phyloP scores from a whole-genome alignment of 2,329 filamentous ascomycete genomes.

The Aspergillus jensenii region DNA sequence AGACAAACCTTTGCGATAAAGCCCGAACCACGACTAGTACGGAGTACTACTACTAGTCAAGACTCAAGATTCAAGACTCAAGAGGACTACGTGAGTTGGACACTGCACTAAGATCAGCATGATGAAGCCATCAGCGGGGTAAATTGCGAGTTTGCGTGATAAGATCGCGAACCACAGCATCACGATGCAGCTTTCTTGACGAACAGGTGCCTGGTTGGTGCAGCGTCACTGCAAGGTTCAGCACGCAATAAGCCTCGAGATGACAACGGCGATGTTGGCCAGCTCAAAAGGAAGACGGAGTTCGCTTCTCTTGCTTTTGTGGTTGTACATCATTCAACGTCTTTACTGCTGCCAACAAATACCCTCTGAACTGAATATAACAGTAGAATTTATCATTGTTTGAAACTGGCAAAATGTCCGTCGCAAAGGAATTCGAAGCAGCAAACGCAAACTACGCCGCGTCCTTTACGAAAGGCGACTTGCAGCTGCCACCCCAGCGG shows the following conservation, averaged over 20 bases:
- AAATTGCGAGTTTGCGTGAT: background rate
- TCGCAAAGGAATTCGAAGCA: constrained; percentile 52
- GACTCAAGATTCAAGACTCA: no score
- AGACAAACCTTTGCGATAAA: no score
- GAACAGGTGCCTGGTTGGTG: background rate
- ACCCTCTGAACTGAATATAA: background rate
- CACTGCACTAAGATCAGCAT: background rate
- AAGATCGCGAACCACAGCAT: background rate
- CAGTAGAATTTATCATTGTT: no score
- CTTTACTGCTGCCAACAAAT: background rate
- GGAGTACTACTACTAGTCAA: no score
- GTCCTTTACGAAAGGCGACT: constrained; percentile 62
- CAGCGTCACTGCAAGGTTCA: background rate
- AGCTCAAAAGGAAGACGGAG: background rate
- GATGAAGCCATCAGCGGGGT: constrained; percentile 6
- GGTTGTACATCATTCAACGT: background rate
- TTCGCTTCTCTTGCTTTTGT: no score
- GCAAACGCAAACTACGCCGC: constrained; percentile 59
- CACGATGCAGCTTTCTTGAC: background rate
- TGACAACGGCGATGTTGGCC: background rate
- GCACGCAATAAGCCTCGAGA: background rate
- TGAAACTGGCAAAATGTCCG: no score
- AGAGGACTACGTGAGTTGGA: no score
- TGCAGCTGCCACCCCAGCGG: constrained; percentile 66
- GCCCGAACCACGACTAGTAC: no score